Conservation (phyloP, 805 yeast genomes). For the Wickerhamiella allomyrinae region DNA sequence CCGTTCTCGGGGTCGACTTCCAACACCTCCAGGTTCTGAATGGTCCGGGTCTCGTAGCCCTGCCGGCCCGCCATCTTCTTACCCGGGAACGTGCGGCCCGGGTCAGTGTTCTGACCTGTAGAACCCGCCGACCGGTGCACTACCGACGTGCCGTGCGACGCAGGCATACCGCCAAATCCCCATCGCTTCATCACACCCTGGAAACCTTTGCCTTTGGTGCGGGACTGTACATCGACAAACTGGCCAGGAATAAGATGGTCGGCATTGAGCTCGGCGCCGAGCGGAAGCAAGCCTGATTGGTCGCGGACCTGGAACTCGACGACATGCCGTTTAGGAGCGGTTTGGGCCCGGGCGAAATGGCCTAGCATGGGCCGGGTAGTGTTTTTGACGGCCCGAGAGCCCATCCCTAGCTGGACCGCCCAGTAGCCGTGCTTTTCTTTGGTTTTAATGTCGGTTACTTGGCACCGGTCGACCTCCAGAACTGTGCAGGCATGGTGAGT, state of each 20-base stretch:
- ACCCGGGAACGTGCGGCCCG: conserved; percentile 93
- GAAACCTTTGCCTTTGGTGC: conserved; percentile 88
- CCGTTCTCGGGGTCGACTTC: conserved; percentile 73
- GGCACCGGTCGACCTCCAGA: conserved; percentile 73
- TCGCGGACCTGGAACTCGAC: conserved; percentile 70
- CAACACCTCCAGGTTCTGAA: conserved; percentile 60
- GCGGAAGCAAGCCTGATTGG: conserved; percentile 48
- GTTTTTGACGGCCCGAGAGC: conserved; percentile 48
- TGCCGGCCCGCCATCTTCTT: conserved; percentile 97
- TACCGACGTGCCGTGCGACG: conserved; percentile 89
- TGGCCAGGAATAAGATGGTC: conserved; percentile 77
- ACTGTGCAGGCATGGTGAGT: conserved; percentile 70
- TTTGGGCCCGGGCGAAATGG: conserved; percentile 62
- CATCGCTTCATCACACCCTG: conserved; percentile 97
- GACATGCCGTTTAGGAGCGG: conserved; percentile 66
- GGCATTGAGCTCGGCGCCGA: conserved; percentile 68
- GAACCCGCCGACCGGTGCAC: conserved; percentile 96
- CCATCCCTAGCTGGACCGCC: conserved; percentile 81
- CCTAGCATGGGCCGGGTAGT: conserved; percentile 55
- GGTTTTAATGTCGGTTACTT: conserved; percentile 65
- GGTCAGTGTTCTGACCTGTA: conserved; percentile 87
- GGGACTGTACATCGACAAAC: conserved; percentile 64
- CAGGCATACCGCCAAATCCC: conserved; percentile 76
- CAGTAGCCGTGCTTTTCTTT: conserved; percentile 60
- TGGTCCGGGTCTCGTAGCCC: conserved; percentile 68